Base-by-base conservation (phyloP, 129 eudicot genomes). In the Oenanthe sinensis region DNA sequence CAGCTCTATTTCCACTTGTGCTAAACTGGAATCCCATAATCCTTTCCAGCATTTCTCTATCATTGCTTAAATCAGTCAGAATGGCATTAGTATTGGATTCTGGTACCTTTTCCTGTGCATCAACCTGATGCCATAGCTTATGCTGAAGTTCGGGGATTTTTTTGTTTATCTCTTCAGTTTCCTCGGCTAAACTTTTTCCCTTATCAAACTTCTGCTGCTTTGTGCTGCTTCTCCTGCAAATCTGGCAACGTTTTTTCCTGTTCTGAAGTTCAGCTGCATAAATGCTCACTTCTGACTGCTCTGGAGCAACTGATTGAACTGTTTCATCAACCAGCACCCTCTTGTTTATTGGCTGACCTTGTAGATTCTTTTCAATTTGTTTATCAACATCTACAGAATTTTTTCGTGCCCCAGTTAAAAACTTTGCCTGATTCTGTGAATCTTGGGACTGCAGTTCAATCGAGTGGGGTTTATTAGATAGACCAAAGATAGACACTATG, bases 141-240 rank as follows among this genome's bases (percentile, higher is more conserved):
- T 8, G 33, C 24, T 49, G 70, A 70, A 24, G 71, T 24, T 26
- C 54, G 30, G 44, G 5, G 46, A 16, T 24, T 71, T 8, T n/a
- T 43, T 71, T 77, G 28, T 44, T 65, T 49, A 71, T 55, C 74
- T 65, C 79, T 65, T 42, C 65, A 78, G 74, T 75, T 36, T 69
- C 79, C 47, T 62, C 54, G 5, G 58, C 79, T 60, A 46, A 77
- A 77, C 74, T 5, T 19, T 78, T 76, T 5, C 20, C 7, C 60
- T 87, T 82, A 62, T 69, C 71, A 36, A 80, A 47, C 67, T 81
- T 87, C 81, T 78, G 39, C 83, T 85, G 85, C 54, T 80, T 87
- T 68, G 79, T 67, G 68, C 54, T 82, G 49, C 82, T 79, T 81
- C 33, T 65, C n/a, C 36, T 83, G 82, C 88, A 82, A 78, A 83